Percentiles rank a stretch among this genome's conserved stretches.
These are phyloP conservation scores for Bretschneidera sinensis DNA, from an alignment of 345 rosid genomes.

Conservation along the genomic window DNA sequence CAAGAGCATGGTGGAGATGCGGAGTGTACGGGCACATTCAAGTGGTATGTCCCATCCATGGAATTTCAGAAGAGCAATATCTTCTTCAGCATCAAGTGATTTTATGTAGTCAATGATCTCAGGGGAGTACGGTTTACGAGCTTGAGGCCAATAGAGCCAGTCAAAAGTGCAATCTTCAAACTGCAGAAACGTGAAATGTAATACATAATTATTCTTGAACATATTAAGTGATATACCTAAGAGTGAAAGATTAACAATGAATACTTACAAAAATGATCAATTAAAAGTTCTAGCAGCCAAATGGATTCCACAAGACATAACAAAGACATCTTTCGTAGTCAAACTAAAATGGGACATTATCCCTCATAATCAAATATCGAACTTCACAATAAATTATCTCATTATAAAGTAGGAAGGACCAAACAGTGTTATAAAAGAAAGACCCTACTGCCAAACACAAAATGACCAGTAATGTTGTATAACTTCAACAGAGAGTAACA, in stretches of 20 bases:
- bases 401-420: no score
- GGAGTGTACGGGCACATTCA: constrained; percentile 48
- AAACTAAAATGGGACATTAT: no score
- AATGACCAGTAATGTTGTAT: no score
- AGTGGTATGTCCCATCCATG: constrained; percentile 73
- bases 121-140: constrained; percentile 55
- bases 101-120: constrained; percentile 55
- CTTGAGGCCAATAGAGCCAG: constrained; percentile 95
- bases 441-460: no score
- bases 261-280: no score
- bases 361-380: not conserved
- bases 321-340: not conserved
- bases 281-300: not conserved
- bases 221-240: no score
- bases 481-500: no score
- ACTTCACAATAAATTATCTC: not conserved
- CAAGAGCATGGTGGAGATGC: constrained; percentile 76
- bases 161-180: constrained; percentile 94
- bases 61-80: constrained; percentile 53
- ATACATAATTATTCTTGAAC: no score
- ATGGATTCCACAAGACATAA: not conserved
- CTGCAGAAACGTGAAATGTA: constrained; percentile 27
- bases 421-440: no score
- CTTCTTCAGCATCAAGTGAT: constrained; percentile 63
- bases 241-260: no score